A percentile compares a stretch with the other conserved stretches of the same genome.
Conservation (phyloP, 1,139 yeast genomes). For the Debaryomyces subglobosus region DNA sequence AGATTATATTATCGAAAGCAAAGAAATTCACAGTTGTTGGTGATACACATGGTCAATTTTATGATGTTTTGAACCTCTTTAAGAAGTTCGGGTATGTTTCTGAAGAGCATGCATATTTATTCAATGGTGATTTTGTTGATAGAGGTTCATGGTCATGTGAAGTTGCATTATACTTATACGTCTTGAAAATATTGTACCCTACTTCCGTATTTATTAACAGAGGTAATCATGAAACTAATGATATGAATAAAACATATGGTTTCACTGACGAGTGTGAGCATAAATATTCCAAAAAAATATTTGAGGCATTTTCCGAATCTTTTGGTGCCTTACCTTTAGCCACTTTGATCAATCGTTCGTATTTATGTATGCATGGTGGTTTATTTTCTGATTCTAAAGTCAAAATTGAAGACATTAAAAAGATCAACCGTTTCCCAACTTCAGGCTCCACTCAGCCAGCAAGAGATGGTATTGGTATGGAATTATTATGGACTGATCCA, state of each 20-base stretch:
- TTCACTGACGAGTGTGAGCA: conserved; percentile 94
- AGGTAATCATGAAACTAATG: conserved; percentile 96
- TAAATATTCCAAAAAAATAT: conserved; percentile 83
- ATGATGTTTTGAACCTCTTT: conserved; percentile 82
- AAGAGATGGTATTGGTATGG: conserved; percentile 92
- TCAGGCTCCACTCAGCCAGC: conserved; percentile 79
- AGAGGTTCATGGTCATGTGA: conserved; percentile 99
- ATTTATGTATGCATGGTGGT: conserved; percentile 95
- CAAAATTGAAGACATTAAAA: conserved; percentile 72
- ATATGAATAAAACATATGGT: conserved; percentile 96
- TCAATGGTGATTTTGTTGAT: conserved; percentile 97
- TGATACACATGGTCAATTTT: conserved; percentile 97
- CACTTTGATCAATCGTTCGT: conserved; percentile 72
- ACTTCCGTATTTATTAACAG: conserved; percentile 72
- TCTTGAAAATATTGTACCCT: conserved; percentile 82
- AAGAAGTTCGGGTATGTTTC: conserved; percentile 69
- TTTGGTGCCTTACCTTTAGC: conserved; percentile 89
- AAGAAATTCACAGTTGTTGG: conserved; percentile 82
- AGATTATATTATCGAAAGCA: conserved; percentile 29
- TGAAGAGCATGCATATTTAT: conserved; percentile 72
- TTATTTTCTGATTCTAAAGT: conserved; percentile 78
- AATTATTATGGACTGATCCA: conserved; percentile 97
- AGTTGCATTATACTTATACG: conserved; percentile 81
- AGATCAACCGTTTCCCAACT: conserved; percentile 62
- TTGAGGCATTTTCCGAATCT: conserved; percentile 82